Evolutionary conservation across 108 stramenopile genomes (phyloP).

Genomic region (Parmales sp.): DNA sequence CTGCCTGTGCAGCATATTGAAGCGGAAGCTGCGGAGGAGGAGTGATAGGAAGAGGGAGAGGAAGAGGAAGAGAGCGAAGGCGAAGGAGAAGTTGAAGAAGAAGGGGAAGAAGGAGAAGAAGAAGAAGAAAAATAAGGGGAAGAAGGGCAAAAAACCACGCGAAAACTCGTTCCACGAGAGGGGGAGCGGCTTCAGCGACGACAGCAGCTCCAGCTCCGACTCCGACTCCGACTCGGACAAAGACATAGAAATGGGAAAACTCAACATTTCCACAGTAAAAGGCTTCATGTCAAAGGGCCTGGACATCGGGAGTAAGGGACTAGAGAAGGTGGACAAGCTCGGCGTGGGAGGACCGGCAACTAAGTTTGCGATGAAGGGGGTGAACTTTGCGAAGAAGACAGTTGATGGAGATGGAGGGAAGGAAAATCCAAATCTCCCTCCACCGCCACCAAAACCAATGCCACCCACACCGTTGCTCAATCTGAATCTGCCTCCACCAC

Average conservation of each 20-base stretch:
- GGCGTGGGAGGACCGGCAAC: background rate
- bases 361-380: background rate
- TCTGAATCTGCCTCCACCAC: too few relatives aligned
- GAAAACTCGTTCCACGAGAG: too few relatives aligned
- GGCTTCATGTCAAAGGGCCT: too few relatives aligned
- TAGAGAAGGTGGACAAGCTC: background rate
- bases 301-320: background rate
- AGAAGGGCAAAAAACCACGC: background rate
- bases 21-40: background rate
- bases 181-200: too few relatives aligned
- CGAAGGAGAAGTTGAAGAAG: background rate
- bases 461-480: too few relatives aligned
- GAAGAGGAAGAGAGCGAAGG: background rate
- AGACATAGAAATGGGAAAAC: too few relatives aligned
- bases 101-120: background rate
- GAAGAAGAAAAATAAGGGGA: background rate
- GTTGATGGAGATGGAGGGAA: background rate
- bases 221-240: too few relatives aligned
- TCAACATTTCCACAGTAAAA: too few relatives aligned
- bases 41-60: background rate
- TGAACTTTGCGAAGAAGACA: background rate
- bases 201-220: too few relatives aligned
- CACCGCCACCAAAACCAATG: too few relatives aligned
- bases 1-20: background rate
- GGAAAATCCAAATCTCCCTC: too few relatives aligned